phyloP scores from a whole-genome alignment of 345 rosid genomes.

The rapeseed (Brassica napus) region Da-Ae NC_063449.1:21362501-21363000 shows the following conservation, averaged over 20 bases:
- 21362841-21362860: conserved; percentile 59
- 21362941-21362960: not conserved
- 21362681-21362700: conserved; percentile 89
- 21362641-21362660: not conserved
- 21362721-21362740: conserved; percentile 13
- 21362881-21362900: conserved; percentile 85
- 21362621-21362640: not conserved
- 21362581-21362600: conserved; percentile 62
- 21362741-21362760: not conserved
- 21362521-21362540: conserved; percentile 88
- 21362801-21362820: conserved; percentile 80
- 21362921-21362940: not conserved
- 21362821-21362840: conserved; percentile 86
- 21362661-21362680: conserved; percentile 45
- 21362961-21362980: conserved; percentile 1
- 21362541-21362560: conserved; percentile 84
- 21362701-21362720: conserved; percentile 75
- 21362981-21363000: not conserved
- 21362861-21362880: conserved; percentile 82
- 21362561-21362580: conserved; percentile 98
- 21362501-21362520: conserved; percentile 90
- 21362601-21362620: not conserved
- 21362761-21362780: conserved; percentile 56
- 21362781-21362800: conserved; percentile 74
- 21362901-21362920: not conserved